A percentile compares a stretch with the other conserved stretches of the same genome.
Conservation (phyloP, 2,329 filamentous ascomycete genomes). For the Neocatenulostroma microsporum region DNA sequence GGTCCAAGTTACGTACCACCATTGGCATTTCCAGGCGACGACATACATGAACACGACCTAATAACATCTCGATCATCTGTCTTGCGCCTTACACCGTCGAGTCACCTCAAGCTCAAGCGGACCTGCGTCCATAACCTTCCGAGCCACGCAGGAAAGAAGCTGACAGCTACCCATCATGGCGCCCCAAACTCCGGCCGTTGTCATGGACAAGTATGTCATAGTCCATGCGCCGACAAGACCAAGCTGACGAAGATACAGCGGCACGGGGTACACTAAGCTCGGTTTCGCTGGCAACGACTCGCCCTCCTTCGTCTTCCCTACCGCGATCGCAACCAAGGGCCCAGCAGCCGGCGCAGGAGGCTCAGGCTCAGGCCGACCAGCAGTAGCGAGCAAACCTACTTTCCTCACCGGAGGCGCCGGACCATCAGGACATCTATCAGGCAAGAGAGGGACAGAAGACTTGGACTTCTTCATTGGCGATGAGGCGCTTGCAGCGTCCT, state of each 20-base stretch:
- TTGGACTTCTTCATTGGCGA: constrained; percentile 98
- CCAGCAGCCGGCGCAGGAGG: constrained; percentile 57
- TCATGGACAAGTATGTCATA: constrained; percentile 94
- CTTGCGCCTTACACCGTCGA: too few relatives aligned
- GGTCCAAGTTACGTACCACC: too few relatives aligned
- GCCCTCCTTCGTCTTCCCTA: constrained; percentile 97
- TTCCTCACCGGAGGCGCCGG: constrained; percentile 90
- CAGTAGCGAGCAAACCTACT: constrained; percentile 88
- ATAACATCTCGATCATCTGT: too few relatives aligned
- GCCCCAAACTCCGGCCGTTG: constrained; percentile 98
- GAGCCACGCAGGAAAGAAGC: too few relatives aligned
- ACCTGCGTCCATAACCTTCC: too few relatives aligned
- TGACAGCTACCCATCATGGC: constrained; percentile 84
- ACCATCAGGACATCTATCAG: constrained; percentile 70
- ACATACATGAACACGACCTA: too few relatives aligned
- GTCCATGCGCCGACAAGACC: neutral
- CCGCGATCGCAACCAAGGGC: constrained; percentile 92
- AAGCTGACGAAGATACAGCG: constrained; percentile 52
- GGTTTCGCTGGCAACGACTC: constrained; percentile 99
- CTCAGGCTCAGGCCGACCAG: constrained; percentile 78
- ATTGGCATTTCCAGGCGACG: too few relatives aligned
- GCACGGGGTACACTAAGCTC: constrained; percentile 98
- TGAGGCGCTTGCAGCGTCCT: constrained; percentile 77
- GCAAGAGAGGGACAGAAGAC: constrained; percentile 93
- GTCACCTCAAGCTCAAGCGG: too few relatives aligned